These are phyloP conservation scores for Pseudovirgaria hyperparasitica DNA, from an alignment of 2,329 filamentous ascomycete genomes.

Conservation along the genomic window DNA sequence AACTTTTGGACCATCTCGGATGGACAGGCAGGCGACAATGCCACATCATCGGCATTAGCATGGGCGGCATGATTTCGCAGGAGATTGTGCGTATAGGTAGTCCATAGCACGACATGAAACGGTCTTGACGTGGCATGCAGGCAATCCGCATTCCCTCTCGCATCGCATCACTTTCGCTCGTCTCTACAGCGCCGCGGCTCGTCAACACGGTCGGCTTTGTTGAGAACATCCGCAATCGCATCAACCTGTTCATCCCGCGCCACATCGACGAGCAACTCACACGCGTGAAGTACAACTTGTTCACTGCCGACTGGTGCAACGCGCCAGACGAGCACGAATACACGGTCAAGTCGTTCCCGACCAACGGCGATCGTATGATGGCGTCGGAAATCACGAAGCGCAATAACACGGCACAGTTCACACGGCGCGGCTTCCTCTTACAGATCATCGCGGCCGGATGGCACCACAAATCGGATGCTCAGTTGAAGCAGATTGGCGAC, in stretches of 20 bases:
- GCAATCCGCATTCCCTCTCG: slow-evolving; percentile 33
- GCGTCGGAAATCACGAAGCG: slow-evolving; percentile 69
- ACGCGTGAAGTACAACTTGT: slow-evolving; percentile 53
- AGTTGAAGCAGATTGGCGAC: slow-evolving; percentile 55
- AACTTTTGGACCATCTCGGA: slow-evolving; percentile 54
- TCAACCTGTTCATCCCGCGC: slow-evolving; percentile 51
- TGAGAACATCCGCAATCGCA: slow-evolving; percentile 48
- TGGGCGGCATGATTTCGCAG: slow-evolving; percentile 89
- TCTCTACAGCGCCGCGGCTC: slow-evolving; percentile 36
- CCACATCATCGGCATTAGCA: slow-evolving; percentile 65
- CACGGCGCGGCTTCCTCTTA: slow-evolving; percentile 54
- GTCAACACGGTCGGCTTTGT: slow-evolving; percentile 39
- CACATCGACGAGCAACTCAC: slow-evolving; percentile 52
- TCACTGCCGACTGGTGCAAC: slow-evolving; percentile 50
- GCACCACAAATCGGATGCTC: slow-evolving; percentile 59
- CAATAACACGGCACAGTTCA: slow-evolving; percentile 46
- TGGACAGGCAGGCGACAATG: slow-evolving; percentile 49
- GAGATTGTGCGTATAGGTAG: slow-evolving; percentile 52
- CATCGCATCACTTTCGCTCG: slow-evolving; percentile 36
- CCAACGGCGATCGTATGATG: slow-evolving; percentile 70
- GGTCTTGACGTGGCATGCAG: slow-evolving; percentile 8
- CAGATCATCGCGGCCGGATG: slow-evolving; percentile 69
- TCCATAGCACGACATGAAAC: slow-evolving; percentile 1
- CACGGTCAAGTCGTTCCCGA: slow-evolving; percentile 45
- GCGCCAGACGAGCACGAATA: slow-evolving; percentile 42